phyloP scores from a whole-genome alignment of 441 rosid species.

The Geranium incanum region DNA sequence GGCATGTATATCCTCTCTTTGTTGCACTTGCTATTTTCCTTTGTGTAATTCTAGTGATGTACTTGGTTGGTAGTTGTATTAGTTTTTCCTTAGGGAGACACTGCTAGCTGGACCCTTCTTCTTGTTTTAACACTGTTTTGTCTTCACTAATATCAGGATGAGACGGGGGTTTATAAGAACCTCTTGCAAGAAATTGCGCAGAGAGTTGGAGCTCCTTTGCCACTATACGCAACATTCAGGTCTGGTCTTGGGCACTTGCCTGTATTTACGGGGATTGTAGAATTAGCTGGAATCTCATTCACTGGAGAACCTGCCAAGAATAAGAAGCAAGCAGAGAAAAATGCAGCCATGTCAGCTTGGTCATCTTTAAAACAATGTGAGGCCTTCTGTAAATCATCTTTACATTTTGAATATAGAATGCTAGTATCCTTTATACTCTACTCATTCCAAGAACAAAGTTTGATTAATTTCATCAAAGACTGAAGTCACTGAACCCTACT shows the following conservation, averaged over 20 bases:
- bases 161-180: conserved; percentile 95
- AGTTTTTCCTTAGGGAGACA: not conserved
- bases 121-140: conserved; percentile 22
- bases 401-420: not conserved
- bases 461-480: not conserved
- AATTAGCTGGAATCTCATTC: conserved; percentile 76
- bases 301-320: conserved; percentile 88
- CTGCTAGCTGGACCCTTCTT: conserved; percentile 3
- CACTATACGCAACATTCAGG: conserved; percentile 71
- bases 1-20: not conserved
- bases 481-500: not conserved
- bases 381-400: conserved; percentile 21
- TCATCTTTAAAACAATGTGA: conserved; percentile 78
- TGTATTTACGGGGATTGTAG: conserved; percentile 83
- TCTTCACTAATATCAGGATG: conserved; percentile 50
- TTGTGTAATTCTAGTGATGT: not conserved
- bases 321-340: conserved; percentile 96
- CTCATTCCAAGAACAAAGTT: not conserved
- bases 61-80: not conserved
- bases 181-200: conserved; percentile 91
- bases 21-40: not conserved
- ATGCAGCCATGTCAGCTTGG: conserved; percentile 99
- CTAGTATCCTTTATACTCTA: not conserved
- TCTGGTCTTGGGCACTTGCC: conserved; percentile 96
- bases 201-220: conserved; percentile 86